Base-by-base conservation (phyloP, 1,284 basidiomycete species). In the Waitea zeae region DNA sequence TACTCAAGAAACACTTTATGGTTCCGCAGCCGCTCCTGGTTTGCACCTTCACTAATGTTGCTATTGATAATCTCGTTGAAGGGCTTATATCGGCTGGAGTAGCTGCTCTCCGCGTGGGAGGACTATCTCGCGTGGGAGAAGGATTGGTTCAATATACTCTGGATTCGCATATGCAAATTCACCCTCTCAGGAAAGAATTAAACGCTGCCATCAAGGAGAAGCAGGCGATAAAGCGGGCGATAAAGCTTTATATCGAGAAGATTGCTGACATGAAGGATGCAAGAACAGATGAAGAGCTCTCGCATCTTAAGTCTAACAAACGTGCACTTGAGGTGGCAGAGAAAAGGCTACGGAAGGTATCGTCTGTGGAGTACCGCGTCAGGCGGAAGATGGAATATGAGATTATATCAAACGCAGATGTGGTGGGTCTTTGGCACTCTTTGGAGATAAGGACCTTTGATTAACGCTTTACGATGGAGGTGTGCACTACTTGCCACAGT, bases 1-100 rank as follows among this genome's bases (percentile, higher is more conserved):
- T 96, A 18, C 70, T 96, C 42, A 95, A 95, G 63, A 68, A 72
- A 5, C 72, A 89, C 49, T 96, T 90, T 51, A 63, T 79, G 49
- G 72, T 92, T 11, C 73, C 82, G 6, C 71, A 84, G 29, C 88
- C 88, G 0, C 63, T 95, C 31, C 67, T 95, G 12, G 76, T 95
- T 3, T 84, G 82, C 49, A 90, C 90, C 0, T 92, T 87, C 49
- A 96, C 92, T 26, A 93, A 96, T 44, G 83, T 78, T 17, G 89
- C 92, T 0, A 86, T 93, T n/a, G 89, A 96, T 51, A 88, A 95
- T 44, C 67, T 96, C 5, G 72, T 90, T 20, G 76, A 82, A 46
- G 79, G 81, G 0, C 62, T 86, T 17, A 64, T 64, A 39, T 46
- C 53, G 24, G 56, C 65, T 1, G 75, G 77, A 0, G 53, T 93